phyloP scores from a whole-genome alignment of 805 yeast genomes.

The Torulaspora microellipsoides region DNA sequence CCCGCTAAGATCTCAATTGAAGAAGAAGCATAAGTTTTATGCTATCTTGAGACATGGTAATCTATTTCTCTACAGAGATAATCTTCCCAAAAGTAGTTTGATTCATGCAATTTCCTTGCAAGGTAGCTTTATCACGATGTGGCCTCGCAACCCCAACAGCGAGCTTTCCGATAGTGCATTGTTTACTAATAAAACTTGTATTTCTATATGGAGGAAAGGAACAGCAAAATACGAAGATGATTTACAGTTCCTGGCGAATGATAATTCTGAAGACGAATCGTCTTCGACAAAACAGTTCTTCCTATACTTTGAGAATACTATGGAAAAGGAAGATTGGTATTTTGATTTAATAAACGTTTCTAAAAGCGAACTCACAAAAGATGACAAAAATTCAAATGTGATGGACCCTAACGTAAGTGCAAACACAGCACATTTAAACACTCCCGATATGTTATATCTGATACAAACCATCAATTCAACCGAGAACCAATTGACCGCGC shows the following conservation, averaged over 20 bases:
- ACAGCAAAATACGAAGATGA: conserved; percentile 3
- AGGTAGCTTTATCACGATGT: conserved; percentile 64
- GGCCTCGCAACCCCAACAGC: conserved; percentile 67
- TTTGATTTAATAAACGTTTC: conserved; percentile 78
- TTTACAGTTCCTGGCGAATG: conserved; percentile 4
- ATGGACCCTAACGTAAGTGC: conserved; percentile 63
- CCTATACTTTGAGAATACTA: conserved; percentile 70
- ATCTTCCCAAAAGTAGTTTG: conserved; percentile 42
- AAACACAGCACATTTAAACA: conserved; percentile 63
- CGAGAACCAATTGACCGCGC: conserved; percentile 75
- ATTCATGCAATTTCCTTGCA: conserved; percentile 74
- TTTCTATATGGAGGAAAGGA: conserved; percentile 57
- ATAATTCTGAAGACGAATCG: conserved; percentile 15
- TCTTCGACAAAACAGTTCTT: conserved; percentile 40
- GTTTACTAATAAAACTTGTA: conserved; percentile 75
- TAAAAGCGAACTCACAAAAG: conserved; percentile 34
- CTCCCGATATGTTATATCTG: conserved; percentile 65
- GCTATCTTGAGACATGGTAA: conserved; percentile 84
- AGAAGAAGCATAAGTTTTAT: conserved; percentile 52
- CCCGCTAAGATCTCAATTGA: conserved; percentile 32
- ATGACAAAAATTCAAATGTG: conserved; percentile 17
- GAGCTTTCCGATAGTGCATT: conserved; percentile 59
- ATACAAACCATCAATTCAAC: conserved; percentile 76
- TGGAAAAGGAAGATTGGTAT: conserved; percentile 91
- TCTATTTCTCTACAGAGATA: conserved; percentile 76